These are phyloP conservation scores for Entophlyctis luteolus DNA, from an alignment of 192 early-diverging fungal genomes.

Conservation along the genomic window DNA sequence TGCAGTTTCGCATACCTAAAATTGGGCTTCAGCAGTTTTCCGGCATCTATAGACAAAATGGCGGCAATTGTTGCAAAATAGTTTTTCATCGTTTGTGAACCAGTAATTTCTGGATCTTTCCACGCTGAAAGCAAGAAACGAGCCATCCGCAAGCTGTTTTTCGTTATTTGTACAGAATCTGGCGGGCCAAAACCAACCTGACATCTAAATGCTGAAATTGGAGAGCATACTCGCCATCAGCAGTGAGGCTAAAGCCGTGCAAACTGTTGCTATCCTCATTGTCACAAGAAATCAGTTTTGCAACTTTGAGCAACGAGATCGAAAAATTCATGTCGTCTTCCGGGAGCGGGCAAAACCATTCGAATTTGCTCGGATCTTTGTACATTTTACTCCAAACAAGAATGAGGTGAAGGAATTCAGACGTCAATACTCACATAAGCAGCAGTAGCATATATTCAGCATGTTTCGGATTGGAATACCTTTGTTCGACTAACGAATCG, in stretches of 20 bases:
- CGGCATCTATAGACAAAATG: no score
- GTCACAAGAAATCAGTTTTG: neutral
- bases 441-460: constrained; percentile 16
- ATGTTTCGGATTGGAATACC: constrained; percentile 23
- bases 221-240: constrained; percentile 12
- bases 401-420: neutral
- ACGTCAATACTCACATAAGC: constrained; percentile 16
- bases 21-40: no score
- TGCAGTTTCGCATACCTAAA: no score
- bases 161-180: no score
- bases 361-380: no score
- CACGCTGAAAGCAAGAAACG: constrained; percentile 7
- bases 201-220: neutral
- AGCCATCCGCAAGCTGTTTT: no score
- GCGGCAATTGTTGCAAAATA: constrained; percentile 18
- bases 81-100: neutral
- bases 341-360: no score
- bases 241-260: no score
- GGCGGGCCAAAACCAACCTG: no score
- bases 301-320: neutral
- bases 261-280: neutral
- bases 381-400: constrained; percentile 8
- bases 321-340: constrained; percentile 7
- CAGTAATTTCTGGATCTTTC: neutral
- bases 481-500: no score